Conservation (phyloP, 1,284 basidiomycete species). For the Farysia itapuensis region DNA sequence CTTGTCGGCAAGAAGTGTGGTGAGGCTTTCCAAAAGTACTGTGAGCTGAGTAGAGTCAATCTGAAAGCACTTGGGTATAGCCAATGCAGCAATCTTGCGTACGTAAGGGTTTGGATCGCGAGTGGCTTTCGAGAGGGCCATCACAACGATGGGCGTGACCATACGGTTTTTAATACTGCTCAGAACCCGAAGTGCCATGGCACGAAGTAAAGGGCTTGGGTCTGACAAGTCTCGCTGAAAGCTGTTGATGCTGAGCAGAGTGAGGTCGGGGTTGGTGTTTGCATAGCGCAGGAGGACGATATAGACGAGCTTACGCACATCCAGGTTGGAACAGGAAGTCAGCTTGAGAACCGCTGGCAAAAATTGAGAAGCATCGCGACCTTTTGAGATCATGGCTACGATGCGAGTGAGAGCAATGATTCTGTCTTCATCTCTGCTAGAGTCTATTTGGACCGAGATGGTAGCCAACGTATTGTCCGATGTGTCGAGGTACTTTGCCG, state of each 20-base stretch:
- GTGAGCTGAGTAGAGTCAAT: conserved; percentile 70
- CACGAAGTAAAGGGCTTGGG: conserved; percentile 77
- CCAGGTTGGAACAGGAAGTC: conserved; percentile 65
- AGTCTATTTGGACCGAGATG: conserved; percentile 49
- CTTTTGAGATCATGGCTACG: conserved; percentile 76
- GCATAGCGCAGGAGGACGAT: conserved; percentile 94
- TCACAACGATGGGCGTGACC: conserved; percentile 80
- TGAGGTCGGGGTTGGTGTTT: conserved; percentile 73
- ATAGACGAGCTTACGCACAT: conserved; percentile 95
- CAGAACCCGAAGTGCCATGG: conserved; percentile 90
- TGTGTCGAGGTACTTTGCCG: conserved; percentile 50
- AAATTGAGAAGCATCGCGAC: conserved; percentile 84
- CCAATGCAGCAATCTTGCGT: conserved; percentile 83
- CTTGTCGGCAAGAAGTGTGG: conserved; percentile 75
- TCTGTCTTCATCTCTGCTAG: conserved; percentile 44
- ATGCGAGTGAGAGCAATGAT: conserved; percentile 52
- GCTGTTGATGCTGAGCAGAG: conserved; percentile 94
- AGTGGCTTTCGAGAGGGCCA: conserved; percentile 87
- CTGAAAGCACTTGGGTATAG: conserved; percentile 75
- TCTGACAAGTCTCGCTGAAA: conserved; percentile 96
- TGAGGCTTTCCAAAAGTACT: conserved; percentile 73
- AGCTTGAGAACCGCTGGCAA: conserved; percentile 56
- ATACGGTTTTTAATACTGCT: conserved; percentile 86
- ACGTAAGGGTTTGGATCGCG: conserved; percentile 90
- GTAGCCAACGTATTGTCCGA: conserved; percentile 42